phyloP scores from a whole-genome alignment of 768 basidiomycete genomes.

The Pholiota molesta region DNA sequence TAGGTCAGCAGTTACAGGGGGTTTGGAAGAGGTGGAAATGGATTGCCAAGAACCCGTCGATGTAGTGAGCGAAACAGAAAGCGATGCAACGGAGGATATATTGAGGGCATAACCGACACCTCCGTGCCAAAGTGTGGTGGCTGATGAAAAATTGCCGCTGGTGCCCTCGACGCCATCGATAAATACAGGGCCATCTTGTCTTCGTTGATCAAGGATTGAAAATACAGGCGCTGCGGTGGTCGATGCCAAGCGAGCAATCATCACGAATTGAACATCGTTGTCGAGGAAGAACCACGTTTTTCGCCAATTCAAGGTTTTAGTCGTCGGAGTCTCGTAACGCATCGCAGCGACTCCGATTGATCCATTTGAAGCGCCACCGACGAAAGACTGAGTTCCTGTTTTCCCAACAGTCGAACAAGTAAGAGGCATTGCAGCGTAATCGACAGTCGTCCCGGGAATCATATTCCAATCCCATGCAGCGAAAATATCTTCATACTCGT shows the following conservation, averaged over 20 bases:
- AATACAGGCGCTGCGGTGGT: slow-evolving; percentile 48
- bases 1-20: slow-evolving; percentile 54
- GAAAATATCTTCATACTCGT: slow-evolving; percentile 72
- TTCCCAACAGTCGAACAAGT: slow-evolving; percentile 42
- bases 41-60: slow-evolving; percentile 59
- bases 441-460: slow-evolving; percentile 68
- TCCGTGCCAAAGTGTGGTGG: slow-evolving; percentile 60
- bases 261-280: slow-evolving; percentile 61
- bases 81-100: slow-evolving; percentile 33
- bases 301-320: slow-evolving; percentile 54
- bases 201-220: slow-evolving; percentile 68
- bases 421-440: slow-evolving; percentile 58
- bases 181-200: slow-evolving; percentile 42
- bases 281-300: slow-evolving; percentile 75
- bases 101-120: slow-evolving; percentile 59
- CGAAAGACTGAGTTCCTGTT: slow-evolving; percentile 55
- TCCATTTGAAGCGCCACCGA: slow-evolving; percentile 65
- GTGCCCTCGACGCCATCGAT: slow-evolving; percentile 38
- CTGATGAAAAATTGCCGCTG: slow-evolving; percentile 36
- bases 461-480: slow-evolving; percentile 78
- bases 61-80: slow-evolving; percentile 44
- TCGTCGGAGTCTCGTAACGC: slow-evolving; percentile 66
- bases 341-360: slow-evolving; percentile 57
- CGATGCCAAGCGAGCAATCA: slow-evolving; percentile 52
- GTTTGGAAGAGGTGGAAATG: slow-evolving; percentile 62